Evolutionary conservation across 257 asterid species (phyloP).

Genomic region (Solanum piurae): DNA sequence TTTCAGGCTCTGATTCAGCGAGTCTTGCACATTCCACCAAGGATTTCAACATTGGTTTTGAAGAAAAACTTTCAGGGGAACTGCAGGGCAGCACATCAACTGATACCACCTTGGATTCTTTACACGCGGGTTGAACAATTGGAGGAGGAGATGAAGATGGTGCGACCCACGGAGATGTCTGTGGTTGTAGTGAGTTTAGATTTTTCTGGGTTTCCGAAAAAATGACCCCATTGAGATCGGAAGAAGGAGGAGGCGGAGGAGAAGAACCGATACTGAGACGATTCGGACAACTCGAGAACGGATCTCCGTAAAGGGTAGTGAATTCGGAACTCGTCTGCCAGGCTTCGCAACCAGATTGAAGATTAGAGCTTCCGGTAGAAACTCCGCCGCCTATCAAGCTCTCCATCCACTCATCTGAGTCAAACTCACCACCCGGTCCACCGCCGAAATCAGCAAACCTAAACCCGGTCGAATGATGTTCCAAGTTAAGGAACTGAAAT

Average conservation of each 20-base stretch:
- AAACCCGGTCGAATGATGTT: constrained; percentile 39
- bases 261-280: constrained; percentile 34
- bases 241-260: constrained; percentile 24
- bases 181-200: constrained; percentile 4
- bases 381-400: constrained; percentile 78
- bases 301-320: constrained; percentile 39
- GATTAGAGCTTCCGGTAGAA: constrained; percentile 57
- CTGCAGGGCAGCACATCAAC: constrained; percentile 18
- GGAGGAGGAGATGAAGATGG: constrained; percentile 15
- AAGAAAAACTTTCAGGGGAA: constrained; percentile 31
- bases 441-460: constrained; percentile 52
- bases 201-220: constrained; percentile 33
- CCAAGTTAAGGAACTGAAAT: constrained; percentile 62
- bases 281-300: constrained; percentile 34
- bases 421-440: constrained; percentile 60
- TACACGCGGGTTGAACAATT: neutral
- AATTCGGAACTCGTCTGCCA: constrained; percentile 58
- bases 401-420: constrained; percentile 99
- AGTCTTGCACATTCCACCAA: constrained; percentile 57
- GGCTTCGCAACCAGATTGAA: constrained; percentile 52
- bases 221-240: constrained; percentile 60
- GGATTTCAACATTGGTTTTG: constrained; percentile 48
- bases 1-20: constrained; percentile 52
- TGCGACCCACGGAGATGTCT: constrained; percentile 27
- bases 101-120: constrained; percentile 8